Percentiles rank a stretch among this genome's conserved stretches.
phyloP scores from a whole-genome alignment of 2,329 filamentous ascomycete species.

The Escovopsis sp. region DNA sequence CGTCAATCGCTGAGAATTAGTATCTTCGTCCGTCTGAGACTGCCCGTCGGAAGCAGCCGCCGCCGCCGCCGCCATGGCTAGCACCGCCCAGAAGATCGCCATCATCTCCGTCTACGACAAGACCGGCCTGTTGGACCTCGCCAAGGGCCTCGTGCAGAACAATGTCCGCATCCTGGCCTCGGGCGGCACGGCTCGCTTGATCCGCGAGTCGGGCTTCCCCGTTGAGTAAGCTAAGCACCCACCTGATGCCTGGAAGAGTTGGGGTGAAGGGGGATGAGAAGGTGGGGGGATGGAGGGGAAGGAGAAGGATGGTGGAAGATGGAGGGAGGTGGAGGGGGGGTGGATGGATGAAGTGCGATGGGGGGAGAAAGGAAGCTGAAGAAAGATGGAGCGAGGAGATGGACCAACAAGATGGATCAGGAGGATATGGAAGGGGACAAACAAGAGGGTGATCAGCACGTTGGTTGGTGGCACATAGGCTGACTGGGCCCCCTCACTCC shows the following conservation, averaged over 20 bases:
- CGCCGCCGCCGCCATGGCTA: constrained; percentile 20
- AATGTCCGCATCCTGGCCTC: constrained; percentile 89
- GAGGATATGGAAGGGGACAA: no score
- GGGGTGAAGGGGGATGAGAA: no score
- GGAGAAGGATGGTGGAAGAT: neutral
- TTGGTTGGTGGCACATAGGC: no score
- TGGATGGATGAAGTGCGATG: neutral
- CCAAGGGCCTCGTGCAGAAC: constrained; percentile 76
- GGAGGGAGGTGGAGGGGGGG: neutral
- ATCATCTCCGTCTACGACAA: constrained; percentile 99
- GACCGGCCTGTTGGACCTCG: constrained; percentile 83
- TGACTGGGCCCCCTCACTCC: no score
- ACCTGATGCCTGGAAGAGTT: no score
- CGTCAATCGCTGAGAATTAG: no score
- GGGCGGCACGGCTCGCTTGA: constrained; percentile 90
- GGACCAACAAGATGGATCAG: no score
- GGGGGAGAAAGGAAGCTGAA: neutral
- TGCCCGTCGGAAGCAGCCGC: no score
- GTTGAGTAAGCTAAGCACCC: constrained; percentile 71
- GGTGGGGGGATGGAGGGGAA: no score
- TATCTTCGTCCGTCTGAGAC: no score
- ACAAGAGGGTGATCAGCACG: no score
- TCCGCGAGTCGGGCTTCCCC: constrained; percentile 85
- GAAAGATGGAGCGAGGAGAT: no score
- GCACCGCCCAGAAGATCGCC: constrained; percentile 48